phyloP scores from a whole-genome alignment of 495 filamentous ascomycete species.

The Lepidopterella palustris region DNA sequence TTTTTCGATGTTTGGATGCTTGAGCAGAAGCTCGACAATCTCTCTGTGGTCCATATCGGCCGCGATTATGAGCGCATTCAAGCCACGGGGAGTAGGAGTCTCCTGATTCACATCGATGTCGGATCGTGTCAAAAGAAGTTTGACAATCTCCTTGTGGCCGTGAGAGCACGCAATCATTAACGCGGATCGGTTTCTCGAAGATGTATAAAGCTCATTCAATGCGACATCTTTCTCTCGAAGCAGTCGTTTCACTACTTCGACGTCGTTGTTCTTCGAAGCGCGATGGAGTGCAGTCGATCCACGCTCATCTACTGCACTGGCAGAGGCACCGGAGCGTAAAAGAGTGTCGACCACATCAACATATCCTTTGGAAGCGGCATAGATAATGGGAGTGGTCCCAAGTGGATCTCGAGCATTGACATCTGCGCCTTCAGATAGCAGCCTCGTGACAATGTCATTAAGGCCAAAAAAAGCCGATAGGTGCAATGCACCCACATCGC shows the following conservation, averaged over 20 bases:
- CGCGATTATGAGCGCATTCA: constrained; percentile 7
- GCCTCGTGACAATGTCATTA: background rate
- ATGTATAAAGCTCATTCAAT: constrained; percentile 7
- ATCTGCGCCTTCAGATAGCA: constrained; percentile 9
- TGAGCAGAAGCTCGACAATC: constrained; percentile 25
- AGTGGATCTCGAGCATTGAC: constrained; percentile 9
- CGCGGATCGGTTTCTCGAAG: constrained; percentile 1
- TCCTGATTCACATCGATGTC: constrained; percentile 15
- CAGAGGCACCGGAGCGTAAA: constrained; percentile 2
- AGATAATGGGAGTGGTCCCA: constrained; percentile 5
- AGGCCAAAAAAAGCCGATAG: constrained; percentile 12
- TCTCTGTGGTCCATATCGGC: constrained; percentile 8
- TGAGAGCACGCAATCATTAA: constrained; percentile 4
- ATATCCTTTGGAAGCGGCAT: constrained; percentile 8
- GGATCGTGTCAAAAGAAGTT: background rate
- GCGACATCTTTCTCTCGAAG: constrained; percentile 5
- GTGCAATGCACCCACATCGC: constrained; percentile 10
- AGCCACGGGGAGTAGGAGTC: background rate
- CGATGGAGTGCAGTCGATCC: constrained; percentile 14
- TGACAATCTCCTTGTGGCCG: background rate
- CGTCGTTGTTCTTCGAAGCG: background rate
- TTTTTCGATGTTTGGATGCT: constrained; percentile 11
- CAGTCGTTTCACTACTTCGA: background rate
- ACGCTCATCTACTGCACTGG: constrained; percentile 3
- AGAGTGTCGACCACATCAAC: constrained; percentile 9